Evolutionary conservation across 495 filamentous ascomycete species (phyloP).

Genomic region (Penicillium silybi): DNA sequence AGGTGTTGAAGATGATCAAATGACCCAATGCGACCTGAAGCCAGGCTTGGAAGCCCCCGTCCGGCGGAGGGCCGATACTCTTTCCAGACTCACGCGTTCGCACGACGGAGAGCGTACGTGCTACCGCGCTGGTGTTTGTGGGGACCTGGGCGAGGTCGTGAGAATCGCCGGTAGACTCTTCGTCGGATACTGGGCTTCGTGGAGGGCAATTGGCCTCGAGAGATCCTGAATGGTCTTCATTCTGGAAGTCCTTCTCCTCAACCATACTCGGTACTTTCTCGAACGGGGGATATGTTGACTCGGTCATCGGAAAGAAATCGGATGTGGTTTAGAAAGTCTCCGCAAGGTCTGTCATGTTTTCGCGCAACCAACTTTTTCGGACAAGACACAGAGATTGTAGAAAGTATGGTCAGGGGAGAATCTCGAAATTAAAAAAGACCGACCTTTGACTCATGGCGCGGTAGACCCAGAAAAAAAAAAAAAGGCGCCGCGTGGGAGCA

Average conservation of each 20-base stretch:
- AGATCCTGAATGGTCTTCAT: neutral
- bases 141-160: conserved; percentile 17
- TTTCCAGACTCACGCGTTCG: conserved; percentile 46
- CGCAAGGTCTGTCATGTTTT: neutral
- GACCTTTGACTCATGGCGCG: conserved; percentile 10
- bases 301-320: neutral
- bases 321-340: neutral
- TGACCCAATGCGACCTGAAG: conserved; percentile 61
- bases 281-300: neutral
- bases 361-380: neutral
- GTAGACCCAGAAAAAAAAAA: conserved; percentile 3
- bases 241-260: conserved; percentile 7
- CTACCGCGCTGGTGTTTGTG: conserved; percentile 28
- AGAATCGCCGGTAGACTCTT: neutral
- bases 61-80: conserved; percentile 48
- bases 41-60: conserved; percentile 63
- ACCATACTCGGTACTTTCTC: conserved; percentile 7
- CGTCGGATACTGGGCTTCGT: neutral
- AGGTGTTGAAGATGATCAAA: conserved; percentile 67
- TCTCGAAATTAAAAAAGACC: neutral
- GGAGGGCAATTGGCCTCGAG: conserved; percentile 6
- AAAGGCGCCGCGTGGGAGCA: neutral
- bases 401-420: neutral
- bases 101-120: conserved; percentile 35
- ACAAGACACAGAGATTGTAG: neutral